Base-by-base conservation (phyloP, 2,329 filamentous ascomycete genomes). In the Exserohilum rostratum region DNA sequence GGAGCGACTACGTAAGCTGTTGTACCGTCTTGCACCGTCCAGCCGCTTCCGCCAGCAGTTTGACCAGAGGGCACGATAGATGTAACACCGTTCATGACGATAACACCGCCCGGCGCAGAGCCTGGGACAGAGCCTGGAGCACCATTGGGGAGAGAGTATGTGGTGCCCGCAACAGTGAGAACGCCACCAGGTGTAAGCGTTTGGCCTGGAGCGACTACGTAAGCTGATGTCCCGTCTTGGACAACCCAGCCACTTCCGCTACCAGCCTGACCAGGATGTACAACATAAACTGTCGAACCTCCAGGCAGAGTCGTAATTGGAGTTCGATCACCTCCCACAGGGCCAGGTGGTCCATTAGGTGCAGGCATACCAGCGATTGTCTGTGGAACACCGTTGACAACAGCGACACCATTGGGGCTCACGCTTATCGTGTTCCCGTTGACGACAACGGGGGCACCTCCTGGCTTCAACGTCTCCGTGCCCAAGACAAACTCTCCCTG, bases 351-450 rank as follows among this genome's bases (percentile, higher is more conserved):
- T 25, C 20, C 39, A 9, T 64, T 67, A 13, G 58, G 50, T 9
- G 45, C 35, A 1, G 58, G 55, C 11, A 53, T 59, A n/a, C 64
- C 68, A 29, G 52, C 55, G 4, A 75, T 56, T 2, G 66, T 68
- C 20, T 67, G 61, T 2, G 69, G 68, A 5, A 64, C 68, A 17
- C 72, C 72, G 42, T 75, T 75, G 17, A 78, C 66, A 0, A 79
- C 59, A 0, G 77, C 65, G 18, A 74, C 69, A 7, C 69, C 76
- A 34, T 70, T 75, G 11, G 74, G 67, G 11, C 66, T 71, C 3
- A 77, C 56, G 12, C 70, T 73, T 2, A 76, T 46, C 5, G 65
- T 70, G 27, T 73, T 76, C 5, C 63, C 77, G 34, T 72, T 69
- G 0, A 78, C 64, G 0, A 67, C 70, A 15, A 78, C 63, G 0